Evolutionary conservation across 2,329 filamentous ascomycete genomes (phyloP).

Genomic region (Sporothrix dimorphospora): DNA sequence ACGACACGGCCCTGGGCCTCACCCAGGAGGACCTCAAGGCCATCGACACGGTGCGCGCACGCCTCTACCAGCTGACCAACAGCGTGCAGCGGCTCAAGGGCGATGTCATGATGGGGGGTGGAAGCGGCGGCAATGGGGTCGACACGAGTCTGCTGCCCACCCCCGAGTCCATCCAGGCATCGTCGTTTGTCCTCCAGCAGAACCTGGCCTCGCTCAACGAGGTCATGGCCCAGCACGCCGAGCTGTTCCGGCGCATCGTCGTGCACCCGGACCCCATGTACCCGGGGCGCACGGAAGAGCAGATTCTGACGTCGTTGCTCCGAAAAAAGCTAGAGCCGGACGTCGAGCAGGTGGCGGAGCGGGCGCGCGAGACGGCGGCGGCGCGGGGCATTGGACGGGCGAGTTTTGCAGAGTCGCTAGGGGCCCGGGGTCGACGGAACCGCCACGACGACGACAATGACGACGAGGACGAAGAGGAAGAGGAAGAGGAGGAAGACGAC

Average conservation of each 20-base stretch:
- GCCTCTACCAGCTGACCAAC: slow-evolving; percentile 68
- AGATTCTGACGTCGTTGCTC: slow-evolving; percentile 68
- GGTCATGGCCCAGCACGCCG: slow-evolving; percentile 65
- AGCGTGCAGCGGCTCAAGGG: slow-evolving; percentile 67
- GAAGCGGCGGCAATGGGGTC: neutral
- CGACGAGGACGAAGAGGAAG: slow-evolving; percentile 38
- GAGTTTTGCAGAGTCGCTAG: slow-evolving; percentile 37
- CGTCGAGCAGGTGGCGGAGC: slow-evolving; percentile 72
- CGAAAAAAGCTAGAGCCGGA: slow-evolving; percentile 83
- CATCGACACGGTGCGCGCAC: slow-evolving; percentile 71
- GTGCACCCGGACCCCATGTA: slow-evolving; percentile 77
- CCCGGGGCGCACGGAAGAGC: slow-evolving; percentile 69
- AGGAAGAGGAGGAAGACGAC: slow-evolving; percentile 48
- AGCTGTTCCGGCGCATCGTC: slow-evolving; percentile 70
- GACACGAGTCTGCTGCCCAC: slow-evolving; percentile 63
- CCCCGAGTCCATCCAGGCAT: slow-evolving; percentile 73
- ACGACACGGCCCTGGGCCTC: slow-evolving; percentile 50
- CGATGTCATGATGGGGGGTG: slow-evolving; percentile 58
- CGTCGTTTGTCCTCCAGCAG: slow-evolving; percentile 69
- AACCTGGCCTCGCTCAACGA: slow-evolving; percentile 70
- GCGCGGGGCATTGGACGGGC: slow-evolving; percentile 39
- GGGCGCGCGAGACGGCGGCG: slow-evolving; percentile 57
- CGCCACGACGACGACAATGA: slow-evolving; percentile 37
- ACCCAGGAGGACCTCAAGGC: slow-evolving; percentile 65
- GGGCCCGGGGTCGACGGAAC: neutral